Percentiles rank a stretch among this genome's conserved stretches.
phyloP scores from a whole-genome alignment of 768 basidiomycete species.

The Dendrothele bispora region DNA sequence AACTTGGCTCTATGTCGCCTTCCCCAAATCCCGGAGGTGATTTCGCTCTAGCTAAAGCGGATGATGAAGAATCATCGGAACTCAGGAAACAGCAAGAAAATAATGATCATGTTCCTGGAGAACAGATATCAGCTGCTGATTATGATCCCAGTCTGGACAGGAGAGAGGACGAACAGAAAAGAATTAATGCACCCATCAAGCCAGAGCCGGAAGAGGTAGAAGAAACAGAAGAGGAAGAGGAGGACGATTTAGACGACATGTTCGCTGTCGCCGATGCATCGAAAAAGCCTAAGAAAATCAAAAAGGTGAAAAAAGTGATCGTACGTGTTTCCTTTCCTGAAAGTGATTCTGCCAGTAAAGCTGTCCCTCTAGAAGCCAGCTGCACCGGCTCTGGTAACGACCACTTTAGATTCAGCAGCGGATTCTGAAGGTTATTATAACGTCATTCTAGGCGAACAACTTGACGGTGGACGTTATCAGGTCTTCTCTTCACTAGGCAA shows the following conservation, averaged over 20 bases:
- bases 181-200: slow-evolving; percentile 47
- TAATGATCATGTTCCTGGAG: slow-evolving; percentile 33
- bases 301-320: slow-evolving; percentile 53
- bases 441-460: slow-evolving; percentile 89
- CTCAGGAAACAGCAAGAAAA: slow-evolving; percentile 46
- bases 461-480: slow-evolving; percentile 91
- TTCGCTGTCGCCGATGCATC: slow-evolving; percentile 63
- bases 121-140: slow-evolving; percentile 89
- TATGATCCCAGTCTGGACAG: slow-evolving; percentile 87
- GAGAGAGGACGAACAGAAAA: slow-evolving; percentile 78
- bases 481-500: slow-evolving; percentile 95
- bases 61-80: slow-evolving; percentile 47
- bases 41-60: slow-evolving; percentile 71
- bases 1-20: slow-evolving; percentile 54
- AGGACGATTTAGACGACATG: slow-evolving; percentile 95
- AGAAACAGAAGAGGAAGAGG: slow-evolving; percentile 63
- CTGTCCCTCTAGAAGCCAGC: slow-evolving; percentile 38
- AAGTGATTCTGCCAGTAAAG: slow-evolving; percentile 1
- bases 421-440: slow-evolving; percentile 96
- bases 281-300: slow-evolving; percentile 36
- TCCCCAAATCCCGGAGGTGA: slow-evolving; percentile 52
- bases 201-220: slow-evolving; percentile 43
- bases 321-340: slow-evolving; percentile 34
- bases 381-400: slow-evolving; percentile 66
- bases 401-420: slow-evolving; percentile 86